Base-by-base conservation (phyloP, 257 asterid species). In the Plantago elongata region DNA sequence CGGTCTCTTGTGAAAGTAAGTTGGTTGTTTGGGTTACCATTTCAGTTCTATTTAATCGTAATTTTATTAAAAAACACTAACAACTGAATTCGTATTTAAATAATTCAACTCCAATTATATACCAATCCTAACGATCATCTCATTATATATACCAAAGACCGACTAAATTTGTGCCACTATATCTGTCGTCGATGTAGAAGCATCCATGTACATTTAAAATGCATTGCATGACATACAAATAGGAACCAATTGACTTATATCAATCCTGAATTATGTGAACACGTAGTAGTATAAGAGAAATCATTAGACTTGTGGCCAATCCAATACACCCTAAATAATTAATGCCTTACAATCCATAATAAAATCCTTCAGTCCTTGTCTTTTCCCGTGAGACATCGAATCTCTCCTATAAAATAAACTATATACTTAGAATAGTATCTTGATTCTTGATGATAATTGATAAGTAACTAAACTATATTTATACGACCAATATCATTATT, bases 371-470 rank as follows among this genome's bases (percentile, higher is more conserved):
- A 11, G 54, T 54, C 11, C 64, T 74, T 82, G 90, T 80, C 95
- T 70, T 79, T 62, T 75, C 61, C 64, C 50, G 72, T 56, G 75
- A 77, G 75, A 63, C 78, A 70, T 40, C 75, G 83, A 82, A 82
- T 87, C 86, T 77, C 70, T 51, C 42, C 9, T 55, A 68, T 51
- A 73, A 55, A 52, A 63, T 65, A 54, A 63, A 64, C 3, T 17
- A 45, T 30, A 37, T 17, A 54, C 22, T 40, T 50, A 59, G 69
- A 74, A 79, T 59, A 64, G 76, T 55, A 66, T 58, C 68, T 57
- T 69, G 34, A 65, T 34, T 58, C 68, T 57, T 66, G 34, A 65
- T 34, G 40, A 34, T 34, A 54, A 30, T 63, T 34, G 40, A 34
- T 34, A 54, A 30, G 65, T 34, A 45, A 63, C 16, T 66, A 57